phyloP scores from a whole-genome alignment of 2,329 filamentous ascomycete genomes.

The Lecanosticta acicola region DNA sequence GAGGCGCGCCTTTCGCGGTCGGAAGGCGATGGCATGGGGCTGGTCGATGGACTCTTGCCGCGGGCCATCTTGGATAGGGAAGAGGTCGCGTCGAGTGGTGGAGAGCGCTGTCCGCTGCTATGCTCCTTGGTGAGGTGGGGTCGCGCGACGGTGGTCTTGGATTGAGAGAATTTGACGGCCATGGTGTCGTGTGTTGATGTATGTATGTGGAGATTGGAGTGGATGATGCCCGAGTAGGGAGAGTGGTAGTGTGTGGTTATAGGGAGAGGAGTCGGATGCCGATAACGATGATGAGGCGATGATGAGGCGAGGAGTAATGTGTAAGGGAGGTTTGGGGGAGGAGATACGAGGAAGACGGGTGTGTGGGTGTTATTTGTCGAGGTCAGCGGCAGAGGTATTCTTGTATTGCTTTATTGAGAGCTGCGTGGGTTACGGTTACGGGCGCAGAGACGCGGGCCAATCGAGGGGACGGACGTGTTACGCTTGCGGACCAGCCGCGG shows the following conservation, averaged over 20 bases:
- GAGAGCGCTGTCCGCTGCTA: conserved; percentile 15
- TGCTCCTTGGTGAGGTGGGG: conserved; percentile 28
- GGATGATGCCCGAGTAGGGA: conserved; percentile 1
- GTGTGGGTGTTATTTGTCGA: background rate
- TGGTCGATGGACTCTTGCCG: conserved; percentile 13
- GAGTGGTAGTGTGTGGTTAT: background rate
- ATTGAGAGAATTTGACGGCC: conserved; percentile 22
- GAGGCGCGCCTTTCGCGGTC: conserved; percentile 4
- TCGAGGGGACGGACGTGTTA: too few species aligned
- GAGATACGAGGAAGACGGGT: background rate
- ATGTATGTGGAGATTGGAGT: background rate
- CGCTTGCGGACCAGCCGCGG: too few species aligned
- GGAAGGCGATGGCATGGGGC: conserved; percentile 17
- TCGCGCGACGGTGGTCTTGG: conserved; percentile 24
- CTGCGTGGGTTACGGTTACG: background rate
- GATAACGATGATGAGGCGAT: background rate
- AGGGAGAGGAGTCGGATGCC: background rate
- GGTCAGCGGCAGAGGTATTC: background rate
- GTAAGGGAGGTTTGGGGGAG: background rate
- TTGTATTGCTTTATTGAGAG: background rate
- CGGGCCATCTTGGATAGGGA: conserved; percentile 21
- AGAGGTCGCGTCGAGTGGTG: conserved; percentile 17
- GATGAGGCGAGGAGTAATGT: too few species aligned
- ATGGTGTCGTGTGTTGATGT: conserved; percentile 6
- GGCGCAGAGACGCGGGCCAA: background rate